Evolutionary conservation across 192 early-diverging fungal species (phyloP), one percentile per base, ranked within the genome.

Genomic region (Obelidium mucronatum): DNA sequence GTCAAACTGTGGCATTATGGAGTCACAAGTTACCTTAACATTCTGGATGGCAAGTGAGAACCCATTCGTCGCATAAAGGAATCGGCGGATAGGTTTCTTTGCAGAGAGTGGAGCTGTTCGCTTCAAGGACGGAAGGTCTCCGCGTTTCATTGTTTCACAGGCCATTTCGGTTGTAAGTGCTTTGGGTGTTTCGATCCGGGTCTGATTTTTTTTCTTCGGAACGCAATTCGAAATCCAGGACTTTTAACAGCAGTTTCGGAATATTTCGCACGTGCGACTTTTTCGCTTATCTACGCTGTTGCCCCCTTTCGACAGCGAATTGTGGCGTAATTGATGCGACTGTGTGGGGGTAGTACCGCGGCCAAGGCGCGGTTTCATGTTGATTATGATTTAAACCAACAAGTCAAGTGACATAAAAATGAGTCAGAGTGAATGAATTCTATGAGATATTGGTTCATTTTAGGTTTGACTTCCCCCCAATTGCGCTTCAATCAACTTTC

Each of bases 401-500:
- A 52, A 52, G n/a, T 15, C n/a, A 52, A 52, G 13, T 52, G 51
- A 52, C n/a, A 52, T n/a, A 60, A 8, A 60, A 60, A 6, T 60
- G 8, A 60, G 26, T 11, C 58, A 28, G 11, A 13, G 28, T 28
- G 28, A 60, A 6, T 60, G 58, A 26, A 11, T 60, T n/a, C n/a
- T 48, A 48, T 48, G 44, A 48, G 44, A 48, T 19, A 48, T 48
- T 48, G 8, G 0, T 48, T 48, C 19, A 48, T 19, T 48, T 48
- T 6, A 48, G 44, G 11, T 15, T n/a, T n/a, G n/a, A n/a, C 63
- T 52, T 5, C 36, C 30, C n/a, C 15, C 19, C 48, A 77, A 40
- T 54, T 77, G 76, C 1, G 67, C 54, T 11, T 77, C 76, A 15
- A 77, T 44, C 26, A 77, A 35, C 53, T 36, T n/a, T 44, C 76